Conservation (phyloP, 345 rosid species). For the Salix suchowensis region DNA sequence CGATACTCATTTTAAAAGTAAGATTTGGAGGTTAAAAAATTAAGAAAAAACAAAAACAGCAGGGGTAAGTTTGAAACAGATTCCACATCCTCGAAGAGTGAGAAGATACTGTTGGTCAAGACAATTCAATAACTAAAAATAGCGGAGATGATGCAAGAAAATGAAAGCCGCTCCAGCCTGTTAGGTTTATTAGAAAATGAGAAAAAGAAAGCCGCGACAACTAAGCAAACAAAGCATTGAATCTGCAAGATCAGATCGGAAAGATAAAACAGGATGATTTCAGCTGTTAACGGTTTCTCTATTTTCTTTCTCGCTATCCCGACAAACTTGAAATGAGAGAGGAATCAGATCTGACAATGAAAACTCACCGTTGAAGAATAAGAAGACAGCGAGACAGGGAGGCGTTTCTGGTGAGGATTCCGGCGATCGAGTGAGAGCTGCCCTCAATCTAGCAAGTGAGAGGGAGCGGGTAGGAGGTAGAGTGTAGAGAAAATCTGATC, state of each 20-base stretch:
- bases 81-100: background rate
- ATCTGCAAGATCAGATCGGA: background rate
- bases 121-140: background rate
- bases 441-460: conserved; percentile 2
- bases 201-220: background rate
- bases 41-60: background rate
- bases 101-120: background rate
- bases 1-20: background rate
- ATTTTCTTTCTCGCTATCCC: background rate
- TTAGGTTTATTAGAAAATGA: background rate
- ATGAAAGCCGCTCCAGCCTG: background rate
- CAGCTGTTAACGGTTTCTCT: background rate
- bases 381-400: background rate
- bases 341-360: background rate
- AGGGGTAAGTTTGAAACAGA: background rate
- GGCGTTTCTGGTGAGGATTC: background rate
- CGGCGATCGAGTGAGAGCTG: conserved; percentile 13
- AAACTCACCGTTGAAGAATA: background rate
- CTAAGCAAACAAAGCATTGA: background rate
- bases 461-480: background rate
- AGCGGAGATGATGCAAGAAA: background rate
- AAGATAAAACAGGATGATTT: background rate
- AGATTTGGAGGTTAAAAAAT: background rate
- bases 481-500: background rate
- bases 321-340: background rate